These are phyloP conservation scores for Metarhizium rileyi DNA, from an alignment of 2,329 filamentous ascomycete genomes.

Conservation along the genomic window DNA sequence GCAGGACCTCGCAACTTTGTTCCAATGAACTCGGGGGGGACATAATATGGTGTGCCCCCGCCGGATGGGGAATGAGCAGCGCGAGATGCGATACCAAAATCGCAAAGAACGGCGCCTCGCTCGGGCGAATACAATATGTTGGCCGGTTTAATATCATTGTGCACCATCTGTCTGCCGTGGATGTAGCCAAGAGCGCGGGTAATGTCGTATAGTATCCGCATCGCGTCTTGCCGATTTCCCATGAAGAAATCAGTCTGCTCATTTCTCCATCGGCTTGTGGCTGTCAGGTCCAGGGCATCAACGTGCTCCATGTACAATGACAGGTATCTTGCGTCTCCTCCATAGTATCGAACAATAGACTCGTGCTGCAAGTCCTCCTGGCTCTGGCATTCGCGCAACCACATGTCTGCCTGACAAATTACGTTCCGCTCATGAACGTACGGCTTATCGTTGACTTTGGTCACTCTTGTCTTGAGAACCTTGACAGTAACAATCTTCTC, in stretches of 20 bases:
- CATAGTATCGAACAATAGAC: slow-evolving; percentile 48
- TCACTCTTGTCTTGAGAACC: slow-evolving; percentile 44
- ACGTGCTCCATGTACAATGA: slow-evolving; percentile 54
- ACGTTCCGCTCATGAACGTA: slow-evolving; percentile 43
- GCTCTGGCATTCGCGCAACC: slow-evolving; percentile 47
- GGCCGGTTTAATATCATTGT: slow-evolving; percentile 54
- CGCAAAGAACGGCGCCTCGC: slow-evolving; percentile 49
- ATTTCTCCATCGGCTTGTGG: slow-evolving; percentile 39
- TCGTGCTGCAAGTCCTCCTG: slow-evolving; percentile 46
- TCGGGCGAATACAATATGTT: slow-evolving; percentile 52
- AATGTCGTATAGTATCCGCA: slow-evolving; percentile 45
- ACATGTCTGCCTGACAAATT: slow-evolving; percentile 50
- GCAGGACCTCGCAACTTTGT: slow-evolving; percentile 41
- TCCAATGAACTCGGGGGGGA: slow-evolving; percentile 51
- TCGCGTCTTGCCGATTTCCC: slow-evolving; percentile 38
- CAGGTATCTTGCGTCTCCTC: slow-evolving; percentile 49
- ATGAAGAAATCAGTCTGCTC: slow-evolving; percentile 37
- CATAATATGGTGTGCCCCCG: slow-evolving; percentile 52
- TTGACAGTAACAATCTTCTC: slow-evolving; percentile 50
- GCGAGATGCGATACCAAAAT: slow-evolving; percentile 47
- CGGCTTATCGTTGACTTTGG: slow-evolving; percentile 31
- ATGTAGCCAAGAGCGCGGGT: slow-evolving; percentile 45
- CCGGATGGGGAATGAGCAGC: slow-evolving; percentile 35
- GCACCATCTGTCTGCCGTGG: slow-evolving; percentile 41
- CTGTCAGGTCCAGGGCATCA: slow-evolving; percentile 44